These are phyloP conservation scores for Stephanodiscus minutulus DNA, from an alignment of 108 stramenopile genomes.

Conservation along the genomic window DNA sequence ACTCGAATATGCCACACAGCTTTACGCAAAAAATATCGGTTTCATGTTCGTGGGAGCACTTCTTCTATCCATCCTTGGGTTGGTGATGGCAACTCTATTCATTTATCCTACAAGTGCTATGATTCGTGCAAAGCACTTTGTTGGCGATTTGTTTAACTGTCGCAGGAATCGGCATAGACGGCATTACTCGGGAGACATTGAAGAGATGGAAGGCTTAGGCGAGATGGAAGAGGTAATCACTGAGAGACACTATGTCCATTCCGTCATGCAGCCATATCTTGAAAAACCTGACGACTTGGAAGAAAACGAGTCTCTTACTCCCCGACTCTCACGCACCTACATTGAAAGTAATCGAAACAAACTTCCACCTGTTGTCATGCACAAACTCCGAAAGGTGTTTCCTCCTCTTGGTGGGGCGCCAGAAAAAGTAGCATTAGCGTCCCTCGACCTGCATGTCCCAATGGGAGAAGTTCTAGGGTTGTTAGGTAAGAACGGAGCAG, in stretches of 20 bases:
- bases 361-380: slow-evolving; percentile 51
- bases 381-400: slow-evolving; percentile 61
- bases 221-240: slow-evolving; percentile 36
- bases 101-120: slow-evolving; percentile 39
- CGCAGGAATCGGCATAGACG: neutral
- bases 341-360: slow-evolving; percentile 12
- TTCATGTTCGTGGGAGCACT: slow-evolving; percentile 53
- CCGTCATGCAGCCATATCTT: slow-evolving; percentile 24
- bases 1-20: slow-evolving; percentile 31
- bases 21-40: slow-evolving; percentile 32
- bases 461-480: slow-evolving; percentile 68
- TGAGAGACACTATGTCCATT: slow-evolving; percentile 23
- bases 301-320: neutral
- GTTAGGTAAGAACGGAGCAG: slow-evolving; percentile 75
- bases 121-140: slow-evolving; percentile 19
- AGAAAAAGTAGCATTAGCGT: slow-evolving; percentile 50
- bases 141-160: neutral
- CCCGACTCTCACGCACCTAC: slow-evolving; percentile 18
- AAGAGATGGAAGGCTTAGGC: neutral
- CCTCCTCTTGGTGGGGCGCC: slow-evolving; percentile 49
- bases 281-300: slow-evolving; percentile 4
- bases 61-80: slow-evolving; percentile 42
- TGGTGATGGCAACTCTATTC: slow-evolving; percentile 28
- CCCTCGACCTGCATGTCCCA: slow-evolving; percentile 59
- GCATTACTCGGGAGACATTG: neutral